Conservation (phyloP, 495 filamentous ascomycete species). For the Penicillium turbatum region DNA sequence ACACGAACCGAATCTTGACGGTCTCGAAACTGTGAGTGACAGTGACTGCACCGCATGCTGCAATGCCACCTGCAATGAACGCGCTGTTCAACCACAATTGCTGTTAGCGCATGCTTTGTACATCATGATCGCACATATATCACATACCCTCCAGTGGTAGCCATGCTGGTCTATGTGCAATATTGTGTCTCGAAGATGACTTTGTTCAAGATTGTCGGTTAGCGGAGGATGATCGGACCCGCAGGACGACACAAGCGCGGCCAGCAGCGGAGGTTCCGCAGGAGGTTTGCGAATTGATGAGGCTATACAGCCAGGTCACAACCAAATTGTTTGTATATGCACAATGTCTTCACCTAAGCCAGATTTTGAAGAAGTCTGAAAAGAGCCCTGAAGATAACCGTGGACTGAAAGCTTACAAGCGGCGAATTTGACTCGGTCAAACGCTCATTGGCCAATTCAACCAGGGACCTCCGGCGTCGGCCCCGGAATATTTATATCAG, state of each 20-base stretch:
- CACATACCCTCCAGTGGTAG: conserved; percentile 51
- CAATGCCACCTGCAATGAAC: conserved; percentile 93
- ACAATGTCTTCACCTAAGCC: background rate
- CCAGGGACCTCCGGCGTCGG: conserved; percentile 17
- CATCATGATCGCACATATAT: background rate
- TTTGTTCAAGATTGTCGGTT: conserved; percentile 8
- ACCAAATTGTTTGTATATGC: background rate
- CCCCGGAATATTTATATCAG: conserved; percentile 1
- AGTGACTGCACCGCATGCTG: conserved; percentile 94
- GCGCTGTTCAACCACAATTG: conserved; percentile 35
- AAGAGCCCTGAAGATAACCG: background rate
- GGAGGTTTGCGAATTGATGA: background rate
- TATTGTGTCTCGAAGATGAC: conserved; percentile 1
- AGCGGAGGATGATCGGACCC: conserved; percentile 22
- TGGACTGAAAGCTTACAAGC: conserved; percentile 24
- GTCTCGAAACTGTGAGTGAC: conserved; percentile 98
- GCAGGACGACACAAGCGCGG: background rate
- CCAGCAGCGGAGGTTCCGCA: background rate
- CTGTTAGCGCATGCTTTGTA: conserved; percentile 11
- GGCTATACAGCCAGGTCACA: background rate
- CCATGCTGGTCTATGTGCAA: conserved; percentile 31
- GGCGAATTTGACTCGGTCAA: conserved; percentile 14
- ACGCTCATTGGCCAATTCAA: conserved; percentile 18
- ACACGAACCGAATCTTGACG: conserved; percentile 85
- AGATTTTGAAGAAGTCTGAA: background rate